Percentiles rank a stretch among this genome's conserved stretches.
phyloP scores from a whole-genome alignment of 2,329 filamentous ascomycete genomes.

The Colletotrichum sp. region DNA sequence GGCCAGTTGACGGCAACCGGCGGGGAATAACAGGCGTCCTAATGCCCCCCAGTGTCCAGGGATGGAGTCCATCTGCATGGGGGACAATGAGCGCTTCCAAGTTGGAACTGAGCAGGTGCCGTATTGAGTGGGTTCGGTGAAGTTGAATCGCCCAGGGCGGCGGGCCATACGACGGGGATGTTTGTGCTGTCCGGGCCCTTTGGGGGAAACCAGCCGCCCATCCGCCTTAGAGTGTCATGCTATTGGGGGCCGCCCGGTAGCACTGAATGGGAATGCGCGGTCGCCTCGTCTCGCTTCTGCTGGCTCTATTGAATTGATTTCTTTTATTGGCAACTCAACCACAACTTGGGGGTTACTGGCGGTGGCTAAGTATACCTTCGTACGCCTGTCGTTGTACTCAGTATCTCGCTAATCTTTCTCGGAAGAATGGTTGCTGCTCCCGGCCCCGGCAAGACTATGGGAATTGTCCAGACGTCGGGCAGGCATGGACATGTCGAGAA shows the following conservation, averaged over 20 bases:
- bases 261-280: neutral
- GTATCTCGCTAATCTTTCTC: conserved; percentile 16
- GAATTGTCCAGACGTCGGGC: neutral
- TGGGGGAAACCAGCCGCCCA: neutral
- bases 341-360: neutral
- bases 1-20: neutral
- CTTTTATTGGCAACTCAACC: neutral
- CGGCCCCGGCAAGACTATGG: neutral
- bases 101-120: neutral
- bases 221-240: neutral
- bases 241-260: neutral
- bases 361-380: neutral
- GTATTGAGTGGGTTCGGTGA: neutral
- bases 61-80: neutral
- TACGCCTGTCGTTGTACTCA: neutral
- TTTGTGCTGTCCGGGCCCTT: neutral
- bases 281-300: neutral
- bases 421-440: neutral
- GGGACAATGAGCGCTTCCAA: neutral
- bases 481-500: neutral
- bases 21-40: conserved; percentile 1
- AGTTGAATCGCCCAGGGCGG: conserved; percentile 8
- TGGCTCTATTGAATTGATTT: neutral
- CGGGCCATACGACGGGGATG: conserved; percentile 1
- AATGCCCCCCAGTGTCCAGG: neutral